Percentiles rank a stretch among this genome's conserved stretches.
These are phyloP conservation scores for Ophiocordyceps unilateralis DNA, from an alignment of 2,329 filamentous ascomycete genomes.

Conservation along the genomic window DNA sequence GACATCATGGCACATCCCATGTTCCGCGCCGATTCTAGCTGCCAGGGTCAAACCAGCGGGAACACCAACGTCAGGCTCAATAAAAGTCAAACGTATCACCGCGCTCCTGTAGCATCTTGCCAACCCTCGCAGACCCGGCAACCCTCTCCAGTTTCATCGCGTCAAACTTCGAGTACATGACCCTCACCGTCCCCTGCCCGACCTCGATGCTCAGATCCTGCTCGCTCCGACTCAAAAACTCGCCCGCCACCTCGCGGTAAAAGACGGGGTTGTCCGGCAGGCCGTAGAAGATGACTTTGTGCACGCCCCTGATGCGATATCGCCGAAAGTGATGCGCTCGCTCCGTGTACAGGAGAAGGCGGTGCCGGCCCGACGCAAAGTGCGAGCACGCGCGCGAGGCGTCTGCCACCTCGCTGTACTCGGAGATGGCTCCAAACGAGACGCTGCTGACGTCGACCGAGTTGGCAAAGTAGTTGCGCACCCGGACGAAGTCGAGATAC, in stretches of 20 bases:
- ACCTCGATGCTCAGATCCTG: slow-evolving; percentile 35
- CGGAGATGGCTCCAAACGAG: slow-evolving; percentile 61
- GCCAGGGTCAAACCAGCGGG: neutral
- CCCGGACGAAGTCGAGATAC: slow-evolving; percentile 86
- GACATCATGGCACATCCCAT: too few species aligned
- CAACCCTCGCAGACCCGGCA: slow-evolving; percentile 64
- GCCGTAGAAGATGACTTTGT: slow-evolving; percentile 74
- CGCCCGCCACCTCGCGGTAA: slow-evolving; percentile 59
- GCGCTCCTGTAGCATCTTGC: slow-evolving; percentile 67
- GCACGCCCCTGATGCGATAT: slow-evolving; percentile 68
- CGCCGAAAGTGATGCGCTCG: slow-evolving; percentile 92
- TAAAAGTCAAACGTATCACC: slow-evolving; percentile 86
- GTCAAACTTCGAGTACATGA: slow-evolving; percentile 78
- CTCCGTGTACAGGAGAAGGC: slow-evolving; percentile 78
- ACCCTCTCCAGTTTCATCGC: slow-evolving; percentile 75
- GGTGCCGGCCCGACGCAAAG: slow-evolving; percentile 69
- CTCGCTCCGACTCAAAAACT: slow-evolving; percentile 44
- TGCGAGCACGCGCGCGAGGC: slow-evolving; percentile 73
- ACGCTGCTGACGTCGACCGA: slow-evolving; percentile 35
- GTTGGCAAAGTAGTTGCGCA: slow-evolving; percentile 82
- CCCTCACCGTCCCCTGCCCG: slow-evolving; percentile 41
- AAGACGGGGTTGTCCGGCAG: slow-evolving; percentile 77
- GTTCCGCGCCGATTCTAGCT: neutral
- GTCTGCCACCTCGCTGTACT: slow-evolving; percentile 68
- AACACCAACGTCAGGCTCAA: neutral